A percentile compares a stretch with the other conserved stretches of the same genome.
Evolutionary conservation across 2,329 filamentous ascomycete genomes (phyloP).

Genomic region (Diaporthe caulivora): DNA sequence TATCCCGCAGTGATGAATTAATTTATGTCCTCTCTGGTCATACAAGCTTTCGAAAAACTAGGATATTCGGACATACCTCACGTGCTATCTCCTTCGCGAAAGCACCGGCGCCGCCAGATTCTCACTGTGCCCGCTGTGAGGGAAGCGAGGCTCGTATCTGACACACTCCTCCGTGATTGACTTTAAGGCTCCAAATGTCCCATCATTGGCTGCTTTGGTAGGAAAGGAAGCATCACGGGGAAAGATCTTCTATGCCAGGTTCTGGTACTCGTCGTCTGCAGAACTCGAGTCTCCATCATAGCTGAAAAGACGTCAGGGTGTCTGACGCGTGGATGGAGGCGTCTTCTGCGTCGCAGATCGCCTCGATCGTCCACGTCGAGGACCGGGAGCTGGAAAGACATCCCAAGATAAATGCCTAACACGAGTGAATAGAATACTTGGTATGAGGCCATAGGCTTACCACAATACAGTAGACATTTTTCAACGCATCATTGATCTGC

Average conservation of each 20-base stretch:
- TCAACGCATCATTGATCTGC: background rate
- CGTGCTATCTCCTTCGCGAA: background rate
- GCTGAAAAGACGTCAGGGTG: too few species aligned
- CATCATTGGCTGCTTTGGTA: background rate
- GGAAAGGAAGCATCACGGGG: background rate
- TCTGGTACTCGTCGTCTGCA: background rate
- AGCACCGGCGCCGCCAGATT: background rate
- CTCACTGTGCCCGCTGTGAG: background rate
- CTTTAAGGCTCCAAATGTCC: background rate
- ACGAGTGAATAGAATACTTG: too few species aligned
- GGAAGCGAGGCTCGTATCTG: background rate
- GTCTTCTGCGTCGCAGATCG: background rate
- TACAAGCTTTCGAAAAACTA: background rate
- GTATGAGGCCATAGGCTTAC: background rate
- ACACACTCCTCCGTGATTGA: background rate
- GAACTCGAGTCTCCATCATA: background rate
- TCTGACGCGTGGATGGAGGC: background rate
- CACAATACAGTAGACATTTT: background rate
- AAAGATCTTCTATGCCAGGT: background rate
- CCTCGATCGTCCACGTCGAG: background rate
- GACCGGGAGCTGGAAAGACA: background rate
- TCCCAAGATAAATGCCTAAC: background rate
- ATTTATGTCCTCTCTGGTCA: background rate
- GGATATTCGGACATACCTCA: background rate
- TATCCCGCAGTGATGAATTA: background rate